Base-by-base conservation (phyloP, 805 yeast species). In the Tanozyma kutaoensis region DNA sequence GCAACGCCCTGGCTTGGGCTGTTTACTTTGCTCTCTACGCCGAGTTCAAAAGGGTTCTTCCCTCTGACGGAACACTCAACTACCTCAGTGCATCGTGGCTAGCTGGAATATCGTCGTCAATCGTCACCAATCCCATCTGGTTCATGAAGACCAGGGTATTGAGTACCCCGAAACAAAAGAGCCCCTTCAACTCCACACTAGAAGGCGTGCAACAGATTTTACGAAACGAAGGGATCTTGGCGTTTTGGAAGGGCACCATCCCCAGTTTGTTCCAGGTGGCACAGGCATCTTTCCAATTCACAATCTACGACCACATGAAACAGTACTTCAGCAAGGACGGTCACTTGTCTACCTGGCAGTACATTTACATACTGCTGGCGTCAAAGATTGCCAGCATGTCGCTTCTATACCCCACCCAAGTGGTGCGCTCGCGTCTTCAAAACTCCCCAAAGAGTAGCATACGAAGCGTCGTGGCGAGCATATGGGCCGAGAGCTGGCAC, bases 61-160 rank as follows among this genome's bases (percentile, higher is more conserved):
- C 30, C 7, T 30, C 33, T 4, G 28, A 33, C 22, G 38, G 44
- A 4, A 40, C 50, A 3, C 27, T 46, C 4, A 48, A 46, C 24
- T 59, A 48, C 32, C 56, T 58, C 28, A 42, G 50, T 4, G 49
- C 60, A 5, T 53, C 60, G 2, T 31, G 57, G 2, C 22, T 52
- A 12, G 85, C 96, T 0, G 98, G 98, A 0, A 43, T 73, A 22
- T 42, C 73, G 4, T 82, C 95, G 0, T 68, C 93, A 1, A 29
- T 82, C 0, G 23, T 80, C 11, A 86, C 98, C 1, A 91, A 85
- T 45, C 98, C 98, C 1, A 67, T 88, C 8, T 88, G 98, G 98
- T 95, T 91, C 2, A 48, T 91, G 12, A 91, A 91, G 50, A 91
- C 98, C 0, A 62, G 97, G 34, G 76, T 88, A 37, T 62, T 86